A percentile compares a stretch with the other conserved stretches of the same genome.
phyloP scores from a whole-genome alignment of 139 green algal genomes.

The Microglena sp. region DNA sequence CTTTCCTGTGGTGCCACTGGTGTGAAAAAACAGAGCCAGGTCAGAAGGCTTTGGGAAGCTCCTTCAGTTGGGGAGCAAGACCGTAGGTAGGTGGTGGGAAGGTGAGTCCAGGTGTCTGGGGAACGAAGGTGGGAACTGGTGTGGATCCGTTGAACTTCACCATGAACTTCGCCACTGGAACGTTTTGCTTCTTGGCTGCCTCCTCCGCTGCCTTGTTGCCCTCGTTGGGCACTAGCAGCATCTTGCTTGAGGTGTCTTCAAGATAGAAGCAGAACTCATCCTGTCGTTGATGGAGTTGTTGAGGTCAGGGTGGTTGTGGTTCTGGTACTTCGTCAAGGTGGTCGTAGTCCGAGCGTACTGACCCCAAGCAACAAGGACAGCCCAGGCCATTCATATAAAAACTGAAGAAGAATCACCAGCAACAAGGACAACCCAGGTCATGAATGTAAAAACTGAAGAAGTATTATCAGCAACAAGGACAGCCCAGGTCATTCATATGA shows the following conservation, averaged over 20 bases:
- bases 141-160: background rate
- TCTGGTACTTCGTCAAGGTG: background rate
- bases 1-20: conserved; percentile 66
- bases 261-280: conserved; percentile 68
- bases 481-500: too few species aligned
- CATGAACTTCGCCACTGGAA: conserved; percentile 14
- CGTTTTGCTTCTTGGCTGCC: conserved; percentile 21
- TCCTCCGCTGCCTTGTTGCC: conserved; percentile 37
- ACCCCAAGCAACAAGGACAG: too few species aligned
- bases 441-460: too few species aligned
- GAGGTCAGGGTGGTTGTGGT: background rate
- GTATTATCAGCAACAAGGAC: too few species aligned
- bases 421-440: too few species aligned
- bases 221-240: conserved; percentile 44
- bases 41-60: conserved; percentile 33
- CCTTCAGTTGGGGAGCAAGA: background rate
- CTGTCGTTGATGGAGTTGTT: conserved; percentile 27
- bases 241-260: conserved; percentile 49
- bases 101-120: background rate
- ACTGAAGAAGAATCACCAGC: too few species aligned
- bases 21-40: conserved; percentile 79
- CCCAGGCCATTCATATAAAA: too few species aligned
- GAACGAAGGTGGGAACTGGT: too few species aligned
- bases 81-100: background rate
- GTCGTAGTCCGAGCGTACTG: background rate